Base-by-base conservation (phyloP, 768 basidiomycete species). In the Cystofilobasidium ferigula region DNA sequence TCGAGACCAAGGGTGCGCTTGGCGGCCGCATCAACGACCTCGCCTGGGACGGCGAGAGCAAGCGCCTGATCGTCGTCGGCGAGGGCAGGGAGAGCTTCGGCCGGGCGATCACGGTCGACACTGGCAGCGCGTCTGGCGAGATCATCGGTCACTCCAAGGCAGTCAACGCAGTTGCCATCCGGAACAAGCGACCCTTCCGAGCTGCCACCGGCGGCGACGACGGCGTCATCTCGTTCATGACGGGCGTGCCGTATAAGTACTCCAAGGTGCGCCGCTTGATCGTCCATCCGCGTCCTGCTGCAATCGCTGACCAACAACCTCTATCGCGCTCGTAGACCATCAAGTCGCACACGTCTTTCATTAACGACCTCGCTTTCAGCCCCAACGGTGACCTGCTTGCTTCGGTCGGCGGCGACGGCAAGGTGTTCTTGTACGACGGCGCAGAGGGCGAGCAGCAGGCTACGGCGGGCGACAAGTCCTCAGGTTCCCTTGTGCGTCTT, bases 11-110 rank as follows among this genome's bases (percentile, higher is more conserved):
- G 62, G 59, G 60, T 20, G 73, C 75, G 8, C 56, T 77, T 3
- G 71, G 70, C 3, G 77, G 77, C 1, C 74, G 73, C 64, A 90
- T 92, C 70, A 92, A 92, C 71, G 94, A 97, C 77, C 82, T 98
- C 26, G 86, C 86, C 14, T 98, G 94, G 94, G 94, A 97, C 72
- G 88, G 87, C 1, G 94, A 97, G 76, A 89, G 87, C 73, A 94
- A 95, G 75, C 82, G 94, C n/a, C 87, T 98, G 64, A 87, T 97
- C 57, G 89, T 86, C 9, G 93, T 89, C 16, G 94, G 94, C 61
- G 89, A 94, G 70, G 92, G 92, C 40, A 81, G 85, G 67, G 93
- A 92, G 72, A 89, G 89, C 73, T 89, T 87, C 71, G 89, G 86
- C 4, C 82, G 86, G 71, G 87, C 86, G 0, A 89, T 92, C 74